These are phyloP conservation scores for Nepenthes gracilis DNA, from an alignment of 148 eudicot species.

Conservation along the genomic window DNA sequence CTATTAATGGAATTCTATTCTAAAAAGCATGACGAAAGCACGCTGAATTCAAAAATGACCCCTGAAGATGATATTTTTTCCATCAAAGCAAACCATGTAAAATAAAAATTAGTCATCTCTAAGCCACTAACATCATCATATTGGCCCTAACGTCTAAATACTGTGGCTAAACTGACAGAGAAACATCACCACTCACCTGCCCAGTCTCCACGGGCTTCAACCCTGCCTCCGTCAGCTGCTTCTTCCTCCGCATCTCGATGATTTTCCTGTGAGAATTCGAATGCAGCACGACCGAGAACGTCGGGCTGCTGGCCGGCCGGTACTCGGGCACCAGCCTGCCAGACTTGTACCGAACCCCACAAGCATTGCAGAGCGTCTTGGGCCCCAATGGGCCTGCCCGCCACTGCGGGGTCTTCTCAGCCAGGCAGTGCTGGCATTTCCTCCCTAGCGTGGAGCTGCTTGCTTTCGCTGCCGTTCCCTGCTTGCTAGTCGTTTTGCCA, in stretches of 20 bases:
- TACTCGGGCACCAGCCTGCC: constrained; percentile 83
- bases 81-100: neutral
- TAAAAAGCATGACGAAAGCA: neutral
- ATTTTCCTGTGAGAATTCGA: constrained; percentile 87
- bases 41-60: neutral
- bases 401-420: constrained; percentile 92
- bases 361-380: constrained; percentile 83
- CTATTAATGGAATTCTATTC: neutral
- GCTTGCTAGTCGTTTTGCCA: neutral
- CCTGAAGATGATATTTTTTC: neutral
- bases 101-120: neutral
- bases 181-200: neutral
- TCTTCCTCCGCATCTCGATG: constrained; percentile 74
- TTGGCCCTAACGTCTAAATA: neutral
- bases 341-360: constrained; percentile 88
- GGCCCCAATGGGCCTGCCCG: constrained; percentile 82
- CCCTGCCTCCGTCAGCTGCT: constrained; percentile 13
- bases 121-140: neutral
- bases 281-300: constrained; percentile 55
- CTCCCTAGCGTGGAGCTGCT: constrained; percentile 31
- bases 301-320: constrained; percentile 81
- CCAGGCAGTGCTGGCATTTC: constrained; percentile 61
- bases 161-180: neutral
- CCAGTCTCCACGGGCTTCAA: neutral
- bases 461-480: constrained; percentile 2